These are phyloP conservation scores for Boletus rubropictus DNA, from an alignment of 768 basidiomycete species.

Conservation along the genomic window DNA sequence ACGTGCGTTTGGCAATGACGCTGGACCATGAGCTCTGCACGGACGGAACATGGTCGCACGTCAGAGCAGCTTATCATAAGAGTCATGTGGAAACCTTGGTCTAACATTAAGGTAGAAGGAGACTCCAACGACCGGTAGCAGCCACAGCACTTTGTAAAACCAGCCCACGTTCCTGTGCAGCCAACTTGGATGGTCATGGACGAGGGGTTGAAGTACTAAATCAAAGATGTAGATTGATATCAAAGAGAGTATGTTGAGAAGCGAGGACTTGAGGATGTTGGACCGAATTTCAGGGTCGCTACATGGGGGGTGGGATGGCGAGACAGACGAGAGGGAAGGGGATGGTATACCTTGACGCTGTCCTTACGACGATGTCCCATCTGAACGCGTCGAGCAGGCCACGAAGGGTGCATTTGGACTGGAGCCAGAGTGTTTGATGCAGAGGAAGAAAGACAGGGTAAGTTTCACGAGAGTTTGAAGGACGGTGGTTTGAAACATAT, in stretches of 20 bases:
- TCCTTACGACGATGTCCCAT: slow-evolving; percentile 58
- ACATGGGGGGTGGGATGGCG: slow-evolving; percentile 11
- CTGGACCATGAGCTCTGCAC: slow-evolving; percentile 71
- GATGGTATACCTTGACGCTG: slow-evolving; percentile 50
- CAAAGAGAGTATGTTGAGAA: slow-evolving; percentile 68
- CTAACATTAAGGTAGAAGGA: slow-evolving; percentile 82
- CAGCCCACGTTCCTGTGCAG: slow-evolving; percentile 66
- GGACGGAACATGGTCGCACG: neutral
- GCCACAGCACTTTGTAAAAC: slow-evolving; percentile 75
- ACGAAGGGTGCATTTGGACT: slow-evolving; percentile 49
- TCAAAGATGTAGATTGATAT: slow-evolving; percentile 75
- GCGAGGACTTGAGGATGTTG: slow-evolving; percentile 67
- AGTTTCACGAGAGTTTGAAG: slow-evolving; percentile 39
- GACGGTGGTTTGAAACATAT: slow-evolving; percentile 3
- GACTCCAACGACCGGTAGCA: slow-evolving; percentile 66
- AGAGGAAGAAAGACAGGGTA: slow-evolving; percentile 71
- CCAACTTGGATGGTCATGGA: slow-evolving; percentile 58
- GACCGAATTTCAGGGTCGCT: slow-evolving; percentile 74
- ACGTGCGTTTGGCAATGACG: slow-evolving; percentile 69
- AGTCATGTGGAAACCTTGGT: slow-evolving; percentile 3
- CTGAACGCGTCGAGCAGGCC: slow-evolving; percentile 70
- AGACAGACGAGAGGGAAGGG: slow-evolving; percentile 5
- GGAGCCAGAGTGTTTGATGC: slow-evolving; percentile 53
- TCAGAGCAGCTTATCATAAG: slow-evolving; percentile 12
- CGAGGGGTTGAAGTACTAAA: slow-evolving; percentile 60